Evolutionary conservation across 345 rosid species (phyloP).

Genomic region (Bruguiera parviflora): DNA sequence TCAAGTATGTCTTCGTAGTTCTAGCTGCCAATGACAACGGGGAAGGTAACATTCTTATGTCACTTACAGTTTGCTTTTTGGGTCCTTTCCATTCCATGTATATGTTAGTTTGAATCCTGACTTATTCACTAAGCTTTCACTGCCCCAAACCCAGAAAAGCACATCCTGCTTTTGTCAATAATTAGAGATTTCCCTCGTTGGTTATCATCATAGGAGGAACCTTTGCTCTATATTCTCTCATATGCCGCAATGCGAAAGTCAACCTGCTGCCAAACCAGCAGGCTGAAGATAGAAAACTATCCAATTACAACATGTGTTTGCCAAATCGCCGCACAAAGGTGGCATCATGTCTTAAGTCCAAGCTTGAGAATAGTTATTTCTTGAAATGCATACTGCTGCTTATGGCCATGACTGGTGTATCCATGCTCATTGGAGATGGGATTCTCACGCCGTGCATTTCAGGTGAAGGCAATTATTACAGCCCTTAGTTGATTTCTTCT

Average conservation of each 20-base stretch:
- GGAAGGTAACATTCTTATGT: constrained; percentile 22
- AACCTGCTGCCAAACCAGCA: constrained; percentile 47
- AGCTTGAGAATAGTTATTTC: constrained; percentile 29
- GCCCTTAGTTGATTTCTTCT: too few species aligned
- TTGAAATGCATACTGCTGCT: constrained; percentile 37
- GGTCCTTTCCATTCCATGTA: too few species aligned
- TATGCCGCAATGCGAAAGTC: constrained; percentile 46
- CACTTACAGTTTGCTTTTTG: neutral
- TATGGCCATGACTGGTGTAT: constrained; percentile 50
- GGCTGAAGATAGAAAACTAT: constrained; percentile 34
- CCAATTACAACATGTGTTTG: constrained; percentile 28
- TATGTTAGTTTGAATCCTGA: too few species aligned
- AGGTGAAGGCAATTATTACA: constrained; percentile 20
- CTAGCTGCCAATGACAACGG: constrained; percentile 33
- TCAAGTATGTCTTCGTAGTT: constrained; percentile 27
- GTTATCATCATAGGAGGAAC: constrained; percentile 38
- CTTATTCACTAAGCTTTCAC: too few species aligned
- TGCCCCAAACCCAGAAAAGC: neutral
- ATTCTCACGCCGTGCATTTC: constrained; percentile 57
- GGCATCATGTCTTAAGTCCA: constrained; percentile 32
- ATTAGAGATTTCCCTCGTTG: neutral
- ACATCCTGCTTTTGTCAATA: neutral
- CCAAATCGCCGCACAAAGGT: constrained; percentile 24
- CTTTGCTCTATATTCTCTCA: constrained; percentile 47
- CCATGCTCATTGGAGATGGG: constrained; percentile 64